Percentiles rank a stretch among this genome's conserved stretches.
phyloP scores from a whole-genome alignment of 352 stramenopile species.

The Pythium utonaiense region DNA sequence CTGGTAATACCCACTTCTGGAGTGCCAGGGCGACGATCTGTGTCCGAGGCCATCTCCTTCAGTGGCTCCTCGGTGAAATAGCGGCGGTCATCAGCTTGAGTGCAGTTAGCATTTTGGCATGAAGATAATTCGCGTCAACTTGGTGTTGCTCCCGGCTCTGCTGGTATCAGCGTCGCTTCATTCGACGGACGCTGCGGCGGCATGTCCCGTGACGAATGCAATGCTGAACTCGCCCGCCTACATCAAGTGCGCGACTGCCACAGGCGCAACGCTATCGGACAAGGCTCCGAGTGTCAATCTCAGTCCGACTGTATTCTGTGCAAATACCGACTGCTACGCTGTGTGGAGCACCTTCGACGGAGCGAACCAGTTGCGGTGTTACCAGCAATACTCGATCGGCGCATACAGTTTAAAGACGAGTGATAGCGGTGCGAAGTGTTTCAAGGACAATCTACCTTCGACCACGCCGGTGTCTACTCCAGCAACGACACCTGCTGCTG shows the following conservation, averaged over 20 bases:
- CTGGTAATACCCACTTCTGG: no score
- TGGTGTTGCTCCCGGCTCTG: neutral
- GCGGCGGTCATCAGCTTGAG: neutral
- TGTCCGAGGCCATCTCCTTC: neutral
- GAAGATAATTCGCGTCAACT: neutral
- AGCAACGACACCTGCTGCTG: neutral
- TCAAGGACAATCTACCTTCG: neutral
- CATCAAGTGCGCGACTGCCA: neutral
- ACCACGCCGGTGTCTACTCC: neutral
- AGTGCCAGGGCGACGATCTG: neutral
- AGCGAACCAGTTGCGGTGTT: neutral
- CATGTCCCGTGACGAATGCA: neutral
- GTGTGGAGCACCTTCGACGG: neutral
- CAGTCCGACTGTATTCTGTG: neutral
- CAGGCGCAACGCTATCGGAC: neutral
- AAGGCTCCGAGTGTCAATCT: neutral
- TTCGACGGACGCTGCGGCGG: neutral
- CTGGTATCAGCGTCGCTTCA: neutral
- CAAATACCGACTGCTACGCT: neutral
- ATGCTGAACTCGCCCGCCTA: neutral
- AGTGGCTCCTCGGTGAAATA: neutral
- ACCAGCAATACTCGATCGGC: neutral
- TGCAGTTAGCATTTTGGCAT: neutral
- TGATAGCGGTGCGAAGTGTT: neutral
- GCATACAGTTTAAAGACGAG: neutral